These are phyloP conservation scores for Pythium dissotocum DNA, from an alignment of 352 stramenopile species.

Conservation along the genomic window DNA sequence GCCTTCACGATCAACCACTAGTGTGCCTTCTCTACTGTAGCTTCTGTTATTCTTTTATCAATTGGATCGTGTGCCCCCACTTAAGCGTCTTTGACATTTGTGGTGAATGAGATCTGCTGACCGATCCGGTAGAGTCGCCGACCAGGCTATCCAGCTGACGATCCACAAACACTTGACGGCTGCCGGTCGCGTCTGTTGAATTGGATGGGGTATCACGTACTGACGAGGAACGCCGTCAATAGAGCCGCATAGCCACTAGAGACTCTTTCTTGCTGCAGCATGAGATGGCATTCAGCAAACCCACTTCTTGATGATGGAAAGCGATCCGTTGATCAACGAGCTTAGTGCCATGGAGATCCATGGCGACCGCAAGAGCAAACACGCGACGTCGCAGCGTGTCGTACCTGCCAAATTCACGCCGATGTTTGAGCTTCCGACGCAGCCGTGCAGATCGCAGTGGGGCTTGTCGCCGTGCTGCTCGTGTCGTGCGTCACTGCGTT, in stretches of 20 bases:
- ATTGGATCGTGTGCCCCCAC: neutral
- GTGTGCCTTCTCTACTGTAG: neutral
- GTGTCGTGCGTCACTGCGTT: conserved; percentile 82
- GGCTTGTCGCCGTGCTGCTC: conserved; percentile 53
- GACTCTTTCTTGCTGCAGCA: no score
- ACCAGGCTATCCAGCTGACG: neutral
- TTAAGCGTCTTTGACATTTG: neutral
- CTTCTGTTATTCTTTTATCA: neutral
- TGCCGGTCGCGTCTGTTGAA: neutral
- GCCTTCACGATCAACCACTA: conserved; percentile 39
- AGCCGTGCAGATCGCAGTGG: conserved; percentile 45
- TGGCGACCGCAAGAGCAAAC: neutral
- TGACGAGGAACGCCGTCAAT: no score
- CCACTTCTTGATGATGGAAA: neutral
- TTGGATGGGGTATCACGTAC: no score
- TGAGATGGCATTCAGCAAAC: no score
- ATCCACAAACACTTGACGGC: neutral
- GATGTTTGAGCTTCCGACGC: conserved; percentile 76
- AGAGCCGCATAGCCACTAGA: no score
- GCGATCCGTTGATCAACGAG: neutral
- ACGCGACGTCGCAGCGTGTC: neutral
- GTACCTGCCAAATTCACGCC: conserved; percentile 65
- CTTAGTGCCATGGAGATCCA: neutral
- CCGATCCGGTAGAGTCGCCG: neutral
- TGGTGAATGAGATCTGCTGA: neutral